Percentiles rank a stretch among this genome's conserved stretches.
phyloP scores from a whole-genome alignment of 2,329 filamentous ascomycete species.

The Colletotrichum liriopes region DNA sequence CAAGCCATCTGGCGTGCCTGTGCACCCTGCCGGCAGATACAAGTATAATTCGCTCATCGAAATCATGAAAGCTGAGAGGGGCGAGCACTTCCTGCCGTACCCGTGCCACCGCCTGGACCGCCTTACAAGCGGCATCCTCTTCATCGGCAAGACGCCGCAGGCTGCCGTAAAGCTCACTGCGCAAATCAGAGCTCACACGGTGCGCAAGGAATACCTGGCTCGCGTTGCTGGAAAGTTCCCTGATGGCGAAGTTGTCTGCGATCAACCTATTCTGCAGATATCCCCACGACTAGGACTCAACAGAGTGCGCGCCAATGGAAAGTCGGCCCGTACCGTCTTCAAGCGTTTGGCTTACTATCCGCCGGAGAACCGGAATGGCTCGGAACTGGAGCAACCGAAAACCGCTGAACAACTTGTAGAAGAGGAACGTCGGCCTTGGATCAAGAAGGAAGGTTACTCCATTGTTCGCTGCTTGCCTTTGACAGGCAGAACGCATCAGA shows the following conservation, averaged over 20 bases:
- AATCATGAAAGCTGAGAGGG: conserved; percentile 87
- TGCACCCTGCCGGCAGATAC: conserved; percentile 95
- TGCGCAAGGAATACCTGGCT: conserved; percentile 96
- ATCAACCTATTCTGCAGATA: conserved; percentile 93
- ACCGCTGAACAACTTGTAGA: conserved; percentile 45
- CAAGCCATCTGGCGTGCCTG: conserved; percentile 94
- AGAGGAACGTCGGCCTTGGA: conserved; percentile 56
- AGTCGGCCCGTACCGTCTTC: conserved; percentile 91
- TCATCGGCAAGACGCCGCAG: conserved; percentile 88
- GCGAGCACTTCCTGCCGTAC: conserved; percentile 68
- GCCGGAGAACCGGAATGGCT: conserved; percentile 51
- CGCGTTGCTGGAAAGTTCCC: conserved; percentile 93
- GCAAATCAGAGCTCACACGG: conserved; percentile 84
- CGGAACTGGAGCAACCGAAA: conserved; percentile 45
- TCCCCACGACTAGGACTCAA: conserved; percentile 96
- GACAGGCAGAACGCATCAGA: conserved; percentile 94
- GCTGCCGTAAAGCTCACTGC: conserved; percentile 83
- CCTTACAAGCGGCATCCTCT: conserved; percentile 97
- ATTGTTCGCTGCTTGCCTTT: conserved; percentile 95
- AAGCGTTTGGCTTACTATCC: conserved; percentile 94
- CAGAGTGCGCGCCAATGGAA: conserved; percentile 92
- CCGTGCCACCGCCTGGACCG: conserved; percentile 95
- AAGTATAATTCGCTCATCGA: conserved; percentile 96
- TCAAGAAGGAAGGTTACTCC: conserved; percentile 84
- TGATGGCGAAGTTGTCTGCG: conserved; percentile 90